A percentile compares a stretch with the other conserved stretches of the same genome.
These are phyloP conservation scores for Cutaneotrichosporon mucoides DNA, from an alignment of 1,284 basidiomycete species.

Conservation along the genomic window DNA sequence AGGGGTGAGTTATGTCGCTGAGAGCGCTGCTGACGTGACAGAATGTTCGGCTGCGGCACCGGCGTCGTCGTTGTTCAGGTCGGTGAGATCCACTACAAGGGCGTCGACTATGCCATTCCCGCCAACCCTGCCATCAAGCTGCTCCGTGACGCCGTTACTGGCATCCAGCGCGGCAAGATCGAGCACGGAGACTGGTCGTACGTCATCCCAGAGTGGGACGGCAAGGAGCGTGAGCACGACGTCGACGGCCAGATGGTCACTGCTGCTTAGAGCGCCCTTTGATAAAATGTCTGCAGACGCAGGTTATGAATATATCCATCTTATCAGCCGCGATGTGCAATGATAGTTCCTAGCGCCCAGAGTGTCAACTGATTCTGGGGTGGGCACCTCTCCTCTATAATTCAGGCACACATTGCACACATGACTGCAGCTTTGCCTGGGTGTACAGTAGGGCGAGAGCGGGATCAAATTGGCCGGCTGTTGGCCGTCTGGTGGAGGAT, in stretches of 20 bases:
- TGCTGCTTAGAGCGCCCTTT: background rate
- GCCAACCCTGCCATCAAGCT: conserved; percentile 38
- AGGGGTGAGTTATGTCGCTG: conserved; percentile 28
- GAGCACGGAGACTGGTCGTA: conserved; percentile 36
- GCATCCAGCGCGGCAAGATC: conserved; percentile 39
- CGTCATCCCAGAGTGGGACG: conserved; percentile 38
- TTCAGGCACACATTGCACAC: no score
- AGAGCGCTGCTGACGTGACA: background rate
- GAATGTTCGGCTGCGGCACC: conserved; percentile 41
- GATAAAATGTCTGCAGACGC: no score
- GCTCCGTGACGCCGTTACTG: conserved; percentile 40
- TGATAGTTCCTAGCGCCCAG: no score
- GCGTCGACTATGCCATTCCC: conserved; percentile 30
- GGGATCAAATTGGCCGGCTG: no score
- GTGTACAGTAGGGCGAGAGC: no score
- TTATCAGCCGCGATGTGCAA: no score
- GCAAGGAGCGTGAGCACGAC: conserved; percentile 14
- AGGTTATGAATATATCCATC: no score
- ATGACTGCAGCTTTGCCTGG: no score
- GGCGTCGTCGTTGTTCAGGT: conserved; percentile 43
- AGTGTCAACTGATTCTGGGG: no score
- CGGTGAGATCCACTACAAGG: conserved; percentile 34
- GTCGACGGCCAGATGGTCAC: conserved; percentile 19
- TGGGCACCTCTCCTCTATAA: no score
- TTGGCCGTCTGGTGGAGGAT: no score